These are phyloP conservation scores for Pythium phragmitis DNA, from an alignment of 352 stramenopile genomes.

Conservation along the genomic window DNA sequence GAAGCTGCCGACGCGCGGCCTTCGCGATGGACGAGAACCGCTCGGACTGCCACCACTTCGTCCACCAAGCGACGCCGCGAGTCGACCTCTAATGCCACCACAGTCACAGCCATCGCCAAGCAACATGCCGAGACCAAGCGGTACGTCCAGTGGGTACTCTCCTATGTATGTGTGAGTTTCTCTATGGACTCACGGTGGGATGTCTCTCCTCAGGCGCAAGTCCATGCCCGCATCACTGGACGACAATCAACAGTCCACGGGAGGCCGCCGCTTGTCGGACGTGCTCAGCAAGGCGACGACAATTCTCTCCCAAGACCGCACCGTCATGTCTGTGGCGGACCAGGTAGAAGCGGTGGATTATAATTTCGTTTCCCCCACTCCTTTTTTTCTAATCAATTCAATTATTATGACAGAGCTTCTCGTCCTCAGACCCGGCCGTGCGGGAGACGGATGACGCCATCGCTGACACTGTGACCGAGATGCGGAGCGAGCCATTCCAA, in stretches of 20 bases:
- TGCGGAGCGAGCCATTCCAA: slow-evolving; percentile 54
- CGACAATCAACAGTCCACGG: not conserved
- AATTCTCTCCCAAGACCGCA: slow-evolving; percentile 47
- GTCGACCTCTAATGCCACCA: slow-evolving; percentile 7
- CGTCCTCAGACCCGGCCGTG: slow-evolving; percentile 1
- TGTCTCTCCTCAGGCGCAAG: slow-evolving; percentile 17
- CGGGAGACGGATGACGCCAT: slow-evolving; percentile 41
- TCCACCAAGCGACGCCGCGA: slow-evolving; percentile 26
- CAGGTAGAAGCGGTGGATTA: slow-evolving; percentile 17
- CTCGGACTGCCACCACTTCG: slow-evolving; percentile 21
- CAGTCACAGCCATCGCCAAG: not conserved
- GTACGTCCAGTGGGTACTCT: slow-evolving; percentile 4
- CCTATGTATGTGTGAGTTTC: not conserved
- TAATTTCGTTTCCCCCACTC: not conserved
- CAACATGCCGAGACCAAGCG: slow-evolving; percentile 20
- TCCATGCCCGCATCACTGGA: slow-evolving; percentile 25
- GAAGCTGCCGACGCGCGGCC: slow-evolving; percentile 53
- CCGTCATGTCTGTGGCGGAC: not conserved
- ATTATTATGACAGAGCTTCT: slow-evolving; percentile 11
- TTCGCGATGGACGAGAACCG: slow-evolving; percentile 37
- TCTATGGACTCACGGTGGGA: not conserved
- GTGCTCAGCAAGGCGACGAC: slow-evolving; percentile 64
- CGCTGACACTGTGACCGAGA: slow-evolving; percentile 55
- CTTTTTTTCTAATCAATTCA: not conserved
- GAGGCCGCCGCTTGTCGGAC: slow-evolving; percentile 40